Percentiles rank a stretch among this genome's conserved stretches.
phyloP scores from a whole-genome alignment of 2,329 filamentous ascomycete species.

The Talaromyces atroroseus region DNA sequence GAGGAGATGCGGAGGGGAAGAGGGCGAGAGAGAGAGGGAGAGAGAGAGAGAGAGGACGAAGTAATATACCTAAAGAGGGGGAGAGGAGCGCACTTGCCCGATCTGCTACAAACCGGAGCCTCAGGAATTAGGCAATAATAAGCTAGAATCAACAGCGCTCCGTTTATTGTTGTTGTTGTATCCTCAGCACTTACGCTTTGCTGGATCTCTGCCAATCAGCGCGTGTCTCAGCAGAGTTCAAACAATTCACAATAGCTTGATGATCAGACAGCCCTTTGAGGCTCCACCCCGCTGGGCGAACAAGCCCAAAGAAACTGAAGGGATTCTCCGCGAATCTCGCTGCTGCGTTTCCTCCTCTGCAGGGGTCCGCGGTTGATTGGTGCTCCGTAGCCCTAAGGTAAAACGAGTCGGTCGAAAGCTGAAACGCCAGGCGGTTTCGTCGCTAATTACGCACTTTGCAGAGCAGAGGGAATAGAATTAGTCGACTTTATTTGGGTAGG shows the following conservation, averaged over 20 bases:
- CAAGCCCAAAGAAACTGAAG: too few relatives aligned
- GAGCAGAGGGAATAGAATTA: too few relatives aligned
- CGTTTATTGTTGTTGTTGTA: too few relatives aligned
- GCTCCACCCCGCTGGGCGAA: too few relatives aligned
- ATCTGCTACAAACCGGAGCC: background rate
- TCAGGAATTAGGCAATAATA: background rate
- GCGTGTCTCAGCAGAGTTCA: background rate
- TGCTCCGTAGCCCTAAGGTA: slow-evolving; percentile 1
- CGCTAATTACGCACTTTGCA: too few relatives aligned
- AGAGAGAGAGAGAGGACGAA: background rate
- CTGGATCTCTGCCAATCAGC: background rate
- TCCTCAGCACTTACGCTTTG: too few relatives aligned
- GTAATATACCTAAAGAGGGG: too few relatives aligned
- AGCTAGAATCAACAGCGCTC: too few relatives aligned
- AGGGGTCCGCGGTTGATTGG: background rate
- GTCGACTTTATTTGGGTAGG: too few relatives aligned
- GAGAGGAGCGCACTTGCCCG: background rate
- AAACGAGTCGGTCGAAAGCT: slow-evolving; percentile 2
- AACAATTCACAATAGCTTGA: too few relatives aligned
- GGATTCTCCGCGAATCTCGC: too few relatives aligned
- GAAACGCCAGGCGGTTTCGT: slow-evolving; percentile 1
- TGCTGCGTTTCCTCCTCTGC: background rate
- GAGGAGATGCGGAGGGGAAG: background rate
- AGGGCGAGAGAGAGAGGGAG: background rate
- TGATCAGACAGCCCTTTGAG: too few relatives aligned